phyloP scores from a whole-genome alignment of 2,329 filamentous ascomycete species.

The Xylariaceae sp. region DNA sequence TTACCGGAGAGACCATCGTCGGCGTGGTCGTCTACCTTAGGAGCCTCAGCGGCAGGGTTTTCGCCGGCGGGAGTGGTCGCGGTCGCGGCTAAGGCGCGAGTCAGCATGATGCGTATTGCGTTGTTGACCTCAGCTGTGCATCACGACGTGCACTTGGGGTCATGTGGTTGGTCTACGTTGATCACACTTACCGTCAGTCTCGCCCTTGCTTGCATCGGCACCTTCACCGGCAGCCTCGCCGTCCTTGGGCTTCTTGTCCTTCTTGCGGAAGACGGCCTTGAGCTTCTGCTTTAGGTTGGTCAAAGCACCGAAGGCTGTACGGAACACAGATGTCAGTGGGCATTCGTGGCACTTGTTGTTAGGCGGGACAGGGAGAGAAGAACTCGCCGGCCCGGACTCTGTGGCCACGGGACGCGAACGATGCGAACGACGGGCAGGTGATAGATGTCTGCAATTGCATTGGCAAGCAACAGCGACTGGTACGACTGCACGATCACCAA shows the following conservation, averaged over 20 bases:
- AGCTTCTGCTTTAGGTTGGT: slow-evolving; percentile 53
- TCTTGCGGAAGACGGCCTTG: slow-evolving; percentile 35
- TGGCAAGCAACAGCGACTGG: neutral
- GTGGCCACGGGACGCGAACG: neutral
- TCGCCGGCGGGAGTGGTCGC: slow-evolving; percentile 2
- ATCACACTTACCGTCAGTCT: slow-evolving; percentile 14
- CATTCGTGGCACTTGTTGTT: slow-evolving; percentile 5
- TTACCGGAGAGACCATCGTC: slow-evolving; percentile 24
- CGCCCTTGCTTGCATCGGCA: slow-evolving; percentile 23
- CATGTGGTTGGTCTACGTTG: neutral
- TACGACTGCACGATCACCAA: slow-evolving; percentile 1
- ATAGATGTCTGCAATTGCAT: neutral
- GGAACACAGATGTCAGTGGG: slow-evolving; percentile 17
- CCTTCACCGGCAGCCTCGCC: slow-evolving; percentile 23
- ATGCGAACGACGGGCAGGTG: neutral
- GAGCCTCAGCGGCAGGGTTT: slow-evolving; percentile 23
- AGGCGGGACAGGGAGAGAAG: slow-evolving; percentile 1
- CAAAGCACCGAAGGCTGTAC: slow-evolving; percentile 43
- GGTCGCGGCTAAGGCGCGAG: slow-evolving; percentile 6
- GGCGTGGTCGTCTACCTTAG: slow-evolving; percentile 27
- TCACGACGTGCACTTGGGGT: neutral
- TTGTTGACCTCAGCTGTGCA: neutral
- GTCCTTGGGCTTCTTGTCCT: slow-evolving; percentile 23
- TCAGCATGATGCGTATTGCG: slow-evolving; percentile 6
- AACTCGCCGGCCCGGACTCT: slow-evolving; percentile 2